phyloP scores from a whole-genome alignment of 2,329 filamentous ascomycete species.

The Fonsecaea pugnacius region DNA sequence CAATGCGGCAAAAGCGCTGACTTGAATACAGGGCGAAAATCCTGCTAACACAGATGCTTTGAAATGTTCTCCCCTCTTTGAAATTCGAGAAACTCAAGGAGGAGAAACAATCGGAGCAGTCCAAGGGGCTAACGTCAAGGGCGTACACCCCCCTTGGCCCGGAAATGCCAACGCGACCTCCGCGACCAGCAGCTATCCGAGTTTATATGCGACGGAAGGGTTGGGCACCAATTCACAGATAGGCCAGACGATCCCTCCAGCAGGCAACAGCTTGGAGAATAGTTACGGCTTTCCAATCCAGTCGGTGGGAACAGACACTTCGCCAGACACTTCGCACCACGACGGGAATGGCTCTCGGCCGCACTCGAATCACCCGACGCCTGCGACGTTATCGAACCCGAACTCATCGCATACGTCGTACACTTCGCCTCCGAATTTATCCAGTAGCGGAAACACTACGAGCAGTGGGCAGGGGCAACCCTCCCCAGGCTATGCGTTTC shows the following conservation, averaged over 20 bases:
- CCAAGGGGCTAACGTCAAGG: constrained; percentile 5
- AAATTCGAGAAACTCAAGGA: constrained; percentile 34
- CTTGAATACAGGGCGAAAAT: constrained; percentile 29
- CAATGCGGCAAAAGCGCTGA: constrained; percentile 12
- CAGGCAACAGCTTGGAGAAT: constrained; percentile 25
- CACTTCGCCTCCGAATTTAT: constrained; percentile 31
- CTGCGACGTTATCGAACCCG: constrained; percentile 30
- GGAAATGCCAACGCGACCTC: not conserved
- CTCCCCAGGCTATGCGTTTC: constrained; percentile 21
- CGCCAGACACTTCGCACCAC: constrained; percentile 27
- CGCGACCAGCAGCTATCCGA: constrained; percentile 18
- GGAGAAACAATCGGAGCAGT: not conserved
- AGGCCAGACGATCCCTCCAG: not conserved
- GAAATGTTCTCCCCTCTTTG: constrained; percentile 35
- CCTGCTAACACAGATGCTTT: constrained; percentile 35
- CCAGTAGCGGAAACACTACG: constrained; percentile 21
- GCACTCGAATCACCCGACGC: constrained; percentile 35
- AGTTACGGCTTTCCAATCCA: constrained; percentile 19
- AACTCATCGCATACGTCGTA: constrained; percentile 32
- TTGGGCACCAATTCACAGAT: constrained; percentile 10
- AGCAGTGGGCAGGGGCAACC: constrained; percentile 18
- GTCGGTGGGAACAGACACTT: constrained; percentile 27
- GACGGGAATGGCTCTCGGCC: constrained; percentile 29
- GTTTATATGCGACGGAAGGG: constrained; percentile 21
- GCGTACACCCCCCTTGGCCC: constrained; percentile 10